A percentile compares a stretch with the other conserved stretches of the same genome.
Conservation (phyloP, 2,329 filamentous ascomycete species). For the Penicillium frequentans region DNA sequence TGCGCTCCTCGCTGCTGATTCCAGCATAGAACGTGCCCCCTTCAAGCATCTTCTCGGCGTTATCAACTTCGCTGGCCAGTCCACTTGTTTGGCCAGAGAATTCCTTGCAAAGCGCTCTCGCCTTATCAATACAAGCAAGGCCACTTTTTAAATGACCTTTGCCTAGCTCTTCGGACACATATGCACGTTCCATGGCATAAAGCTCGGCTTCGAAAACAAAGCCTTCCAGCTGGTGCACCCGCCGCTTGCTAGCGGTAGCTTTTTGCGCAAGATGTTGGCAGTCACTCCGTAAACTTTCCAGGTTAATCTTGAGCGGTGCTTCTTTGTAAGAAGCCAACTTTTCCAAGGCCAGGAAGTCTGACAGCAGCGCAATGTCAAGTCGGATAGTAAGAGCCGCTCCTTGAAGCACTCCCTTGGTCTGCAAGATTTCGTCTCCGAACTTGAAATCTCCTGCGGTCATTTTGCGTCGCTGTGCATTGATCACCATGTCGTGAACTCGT, state of each 20-base stretch:
- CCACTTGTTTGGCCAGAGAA: constrained; percentile 30
- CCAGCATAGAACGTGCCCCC: constrained; percentile 20
- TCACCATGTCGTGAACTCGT: constrained; percentile 36
- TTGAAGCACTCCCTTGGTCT: constrained; percentile 42
- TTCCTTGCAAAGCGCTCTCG: constrained; percentile 26
- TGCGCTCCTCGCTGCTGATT: constrained; percentile 9
- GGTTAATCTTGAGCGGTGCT: neutral
- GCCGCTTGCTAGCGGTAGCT: neutral
- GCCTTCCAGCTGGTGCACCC: neutral
- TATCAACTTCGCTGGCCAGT: constrained; percentile 49
- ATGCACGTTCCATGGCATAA: constrained; percentile 40
- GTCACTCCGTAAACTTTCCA: neutral
- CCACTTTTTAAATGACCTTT: constrained; percentile 7
- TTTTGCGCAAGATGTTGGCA: neutral
- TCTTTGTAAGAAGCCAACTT: neutral
- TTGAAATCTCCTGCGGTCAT: constrained; percentile 22
- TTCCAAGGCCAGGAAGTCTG: constrained; percentile 40
- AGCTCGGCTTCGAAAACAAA: neutral
- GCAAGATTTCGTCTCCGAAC: constrained; percentile 32
- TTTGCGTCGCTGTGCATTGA: constrained; percentile 30
- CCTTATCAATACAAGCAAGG: constrained; percentile 20
- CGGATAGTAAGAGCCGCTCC: constrained; percentile 48
- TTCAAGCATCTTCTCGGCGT: constrained; percentile 48
- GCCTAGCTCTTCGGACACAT: neutral
- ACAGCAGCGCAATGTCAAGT: constrained; percentile 51